A percentile compares a stretch with the other conserved stretches of the same genome.
Conservation (phyloP, 83 land plant species). For the Thuja plicata region DNA sequence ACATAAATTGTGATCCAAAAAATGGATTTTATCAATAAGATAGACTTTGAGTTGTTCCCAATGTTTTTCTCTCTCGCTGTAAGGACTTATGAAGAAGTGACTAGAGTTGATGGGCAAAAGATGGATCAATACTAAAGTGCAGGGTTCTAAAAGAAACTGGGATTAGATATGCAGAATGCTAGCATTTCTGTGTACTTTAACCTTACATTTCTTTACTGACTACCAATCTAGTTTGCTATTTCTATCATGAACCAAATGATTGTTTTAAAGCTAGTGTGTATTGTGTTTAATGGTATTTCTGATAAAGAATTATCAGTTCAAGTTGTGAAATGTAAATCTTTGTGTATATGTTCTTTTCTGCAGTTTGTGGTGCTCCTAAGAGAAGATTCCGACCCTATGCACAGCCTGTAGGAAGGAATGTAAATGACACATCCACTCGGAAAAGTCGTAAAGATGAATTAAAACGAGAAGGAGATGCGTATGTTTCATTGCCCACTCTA, state of each 20-base stretch:
- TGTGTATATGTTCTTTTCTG: not conserved
- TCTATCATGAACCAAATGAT: not conserved
- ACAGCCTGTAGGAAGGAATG: constrained; percentile 63
- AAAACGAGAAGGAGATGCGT: constrained; percentile 86
- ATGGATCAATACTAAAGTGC: not conserved
- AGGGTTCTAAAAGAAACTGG: not conserved
- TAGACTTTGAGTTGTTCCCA: not conserved
- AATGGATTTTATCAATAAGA: not conserved
- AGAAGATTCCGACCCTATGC: constrained; percentile 82
- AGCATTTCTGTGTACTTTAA: not conserved
- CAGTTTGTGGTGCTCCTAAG: constrained; percentile 96
- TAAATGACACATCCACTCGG: constrained; percentile 57
- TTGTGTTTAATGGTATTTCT: not conserved
- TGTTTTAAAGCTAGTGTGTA: not conserved
- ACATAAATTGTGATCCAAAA: not conserved
- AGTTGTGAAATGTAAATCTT: not conserved
- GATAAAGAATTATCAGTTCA: not conserved
- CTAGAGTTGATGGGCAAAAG: not conserved
- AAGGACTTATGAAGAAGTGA: not conserved
- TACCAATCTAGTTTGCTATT: not conserved
- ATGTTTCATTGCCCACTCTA: not conserved
- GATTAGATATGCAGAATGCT: not conserved
- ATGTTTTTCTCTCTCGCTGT: not conserved
- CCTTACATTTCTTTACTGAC: not conserved
- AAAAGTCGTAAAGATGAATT: constrained; percentile 86